A percentile compares a stretch with the other conserved stretches of the same genome.
Evolutionary conservation across 352 stramenopile genomes (phyloP).

Genomic region (Phytophthora hibernalis): DNA sequence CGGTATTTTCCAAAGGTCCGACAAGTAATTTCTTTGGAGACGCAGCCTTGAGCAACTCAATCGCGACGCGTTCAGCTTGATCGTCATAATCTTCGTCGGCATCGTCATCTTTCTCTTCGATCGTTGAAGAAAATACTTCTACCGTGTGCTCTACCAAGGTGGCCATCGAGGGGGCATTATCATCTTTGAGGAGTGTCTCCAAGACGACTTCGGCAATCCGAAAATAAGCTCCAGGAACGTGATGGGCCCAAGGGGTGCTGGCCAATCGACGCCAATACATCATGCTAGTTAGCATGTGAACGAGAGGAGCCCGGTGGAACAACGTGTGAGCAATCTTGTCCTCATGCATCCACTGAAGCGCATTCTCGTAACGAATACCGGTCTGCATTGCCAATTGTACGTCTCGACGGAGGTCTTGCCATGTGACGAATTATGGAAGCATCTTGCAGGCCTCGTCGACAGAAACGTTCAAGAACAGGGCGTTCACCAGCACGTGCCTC

Average conservation of each 20-base stretch:
- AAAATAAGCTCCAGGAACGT: background rate
- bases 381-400: background rate
- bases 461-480: no score
- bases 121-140: background rate
- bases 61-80: no score
- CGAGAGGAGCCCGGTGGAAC: background rate
- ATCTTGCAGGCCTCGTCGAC: no score
- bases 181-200: no score
- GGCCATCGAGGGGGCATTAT: background rate
- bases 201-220: background rate
- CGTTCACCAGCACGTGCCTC: no score
- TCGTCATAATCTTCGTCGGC: no score
- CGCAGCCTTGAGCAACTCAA: no score
- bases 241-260: background rate
- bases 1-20: no score
- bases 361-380: background rate
- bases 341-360: background rate
- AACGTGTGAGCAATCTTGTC: background rate
- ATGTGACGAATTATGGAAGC: no score
- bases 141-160: background rate
- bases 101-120: background rate
- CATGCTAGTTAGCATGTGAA: background rate
- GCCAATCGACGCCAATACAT: no score
- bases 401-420: no score
- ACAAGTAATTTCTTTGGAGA: no score